Evolutionary conservation across 176 grass and related monocot species (phyloP), one percentile per base, ranked within the genome.

Genomic region (Themeda triandra): DNA sequence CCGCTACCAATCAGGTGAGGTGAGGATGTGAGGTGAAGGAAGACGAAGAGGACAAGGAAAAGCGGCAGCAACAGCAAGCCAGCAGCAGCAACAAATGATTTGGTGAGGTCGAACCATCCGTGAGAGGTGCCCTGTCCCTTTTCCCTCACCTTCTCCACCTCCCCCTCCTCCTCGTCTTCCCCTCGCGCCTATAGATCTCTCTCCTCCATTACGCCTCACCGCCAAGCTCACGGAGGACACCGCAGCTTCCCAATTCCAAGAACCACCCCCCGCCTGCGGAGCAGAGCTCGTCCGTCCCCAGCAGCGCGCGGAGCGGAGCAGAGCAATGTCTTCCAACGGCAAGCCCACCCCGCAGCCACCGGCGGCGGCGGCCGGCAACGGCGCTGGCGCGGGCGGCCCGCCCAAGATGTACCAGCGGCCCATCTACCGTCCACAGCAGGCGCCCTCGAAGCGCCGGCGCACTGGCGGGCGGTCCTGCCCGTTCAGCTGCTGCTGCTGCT

Each of bases 371-470:
- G 58, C 58, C 2, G 58, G 58, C 58, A 62, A 62, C n/a, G 75
- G 48, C 30, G 54, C 56, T 1, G 72, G 79, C 41, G 83, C 37
- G 37, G 89, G 79, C 37, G 77, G 85, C 19, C 28, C 92, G 21
- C 86, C 89, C 19, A 98, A 98, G 76, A 85, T 90, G 81, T 96
- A 96, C 81, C 91, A 95, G 53, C 93, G 93, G 6, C 96, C 93
- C 2, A 85, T 84, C 73, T 99, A 96, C 86, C 89, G 97, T 13
- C 93, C 96, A 5, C 92, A 90, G 66, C 92, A 94, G 66, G 78
- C 49, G 0, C 53, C 83, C 1, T 29, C 85, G 10, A 93, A 93
- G 80, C 77, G 91, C 9, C 93, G 89, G 13, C 96, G 89, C 74
- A 13, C 6, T 7, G 88, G 88, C 21, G 71, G 71, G 1, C 87